Evolutionary conservation across 2,329 filamentous ascomycete genomes (phyloP), one percentile per base, ranked within the genome.

Genomic region (Beauveria sp.): DNA sequence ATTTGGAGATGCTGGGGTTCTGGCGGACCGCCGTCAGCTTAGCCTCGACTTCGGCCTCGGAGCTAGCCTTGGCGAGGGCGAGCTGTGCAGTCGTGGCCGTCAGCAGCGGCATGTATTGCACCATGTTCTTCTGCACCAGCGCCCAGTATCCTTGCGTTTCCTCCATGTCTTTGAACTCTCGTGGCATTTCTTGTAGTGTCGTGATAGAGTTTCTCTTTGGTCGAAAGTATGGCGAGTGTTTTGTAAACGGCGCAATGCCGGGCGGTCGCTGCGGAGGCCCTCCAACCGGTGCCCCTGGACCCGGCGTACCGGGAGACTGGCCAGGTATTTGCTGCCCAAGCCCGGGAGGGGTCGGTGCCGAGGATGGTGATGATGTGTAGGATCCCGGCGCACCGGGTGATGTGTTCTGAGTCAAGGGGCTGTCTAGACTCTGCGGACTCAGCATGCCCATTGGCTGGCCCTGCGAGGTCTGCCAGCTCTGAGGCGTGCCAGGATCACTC

Each of bases 101-200:
- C 49, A 76, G 63, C 45, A 75, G 66, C 1, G 75, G 75, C 2
- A 76, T 69, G 49, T 72, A 69, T 46, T 72, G 69, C 0, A 77
- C 74, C 68, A 75, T 72, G 42, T 72, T 69, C 7, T 70, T 68
- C 62, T 77, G 75, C 24, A 75, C 67, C 16, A 76, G 62, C 3
- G 65, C 69, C 75, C 75, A 77, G 63, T 77, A 77, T 2, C 70
- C 71, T 6, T 72, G 68, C 4, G 73, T 72, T 22, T 77, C 74
- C 9, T 72, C 70, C n/a, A 73, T 65, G 5, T 70, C 64, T 7
- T 49, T 53, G 49, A 77, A 77, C 5, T 63, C 60, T 0, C 58
- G 59, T 0, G 75, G 75, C 67, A 76, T 69, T 2, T 72, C 67
- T 6, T 72, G 69, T 5, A 76, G 65, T 0, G 67, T 68, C 0